These are phyloP conservation scores for Mycena indigotica DNA, from an alignment of 768 basidiomycete genomes.

Conservation along the genomic window DNA sequence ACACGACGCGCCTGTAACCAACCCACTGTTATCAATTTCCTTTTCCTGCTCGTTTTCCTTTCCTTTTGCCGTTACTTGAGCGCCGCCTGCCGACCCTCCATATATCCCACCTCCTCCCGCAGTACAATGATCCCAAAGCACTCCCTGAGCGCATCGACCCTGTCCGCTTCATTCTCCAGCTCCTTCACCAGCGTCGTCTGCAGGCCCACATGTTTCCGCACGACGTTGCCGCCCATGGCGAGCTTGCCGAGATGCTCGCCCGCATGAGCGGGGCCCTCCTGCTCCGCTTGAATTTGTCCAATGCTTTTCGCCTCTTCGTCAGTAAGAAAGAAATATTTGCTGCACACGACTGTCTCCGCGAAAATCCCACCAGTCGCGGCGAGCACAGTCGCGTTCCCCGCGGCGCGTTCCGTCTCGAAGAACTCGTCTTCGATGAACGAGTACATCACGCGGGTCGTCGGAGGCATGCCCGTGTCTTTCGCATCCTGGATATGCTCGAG, in stretches of 20 bases:
- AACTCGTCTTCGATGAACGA: conserved; percentile 29
- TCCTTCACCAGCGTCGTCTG: conserved; percentile 7
- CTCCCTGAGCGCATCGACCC: conserved; percentile 17
- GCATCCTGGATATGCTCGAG: conserved; percentile 10
- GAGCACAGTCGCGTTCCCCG: conserved; percentile 12
- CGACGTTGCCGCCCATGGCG: conserved; percentile 11
- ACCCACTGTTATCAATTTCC: no score
- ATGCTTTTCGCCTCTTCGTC: conserved; percentile 8
- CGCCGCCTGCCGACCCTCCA: conserved; percentile 13
- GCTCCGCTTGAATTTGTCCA: no score
- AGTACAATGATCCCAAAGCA: conserved; percentile 13
- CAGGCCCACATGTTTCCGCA: conserved; percentile 15
- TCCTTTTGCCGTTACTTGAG: no score
- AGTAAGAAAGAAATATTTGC: conserved; percentile 18
- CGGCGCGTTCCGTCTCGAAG: conserved; percentile 21
- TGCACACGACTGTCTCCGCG: conserved; percentile 19
- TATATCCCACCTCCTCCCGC: conserved; percentile 9
- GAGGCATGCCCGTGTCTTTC: not conserved
- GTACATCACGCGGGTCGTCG: conserved; percentile 22
- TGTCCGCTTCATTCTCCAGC: conserved; percentile 13
- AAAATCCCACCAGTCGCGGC: conserved; percentile 10
- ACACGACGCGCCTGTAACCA: no score
- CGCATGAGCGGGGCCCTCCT: conserved; percentile 2
- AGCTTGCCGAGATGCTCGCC: conserved; percentile 15
- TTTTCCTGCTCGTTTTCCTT: no score